Conservation (phyloP, 306 rosid species). For the Astragalus glycyphyllos region DNA sequence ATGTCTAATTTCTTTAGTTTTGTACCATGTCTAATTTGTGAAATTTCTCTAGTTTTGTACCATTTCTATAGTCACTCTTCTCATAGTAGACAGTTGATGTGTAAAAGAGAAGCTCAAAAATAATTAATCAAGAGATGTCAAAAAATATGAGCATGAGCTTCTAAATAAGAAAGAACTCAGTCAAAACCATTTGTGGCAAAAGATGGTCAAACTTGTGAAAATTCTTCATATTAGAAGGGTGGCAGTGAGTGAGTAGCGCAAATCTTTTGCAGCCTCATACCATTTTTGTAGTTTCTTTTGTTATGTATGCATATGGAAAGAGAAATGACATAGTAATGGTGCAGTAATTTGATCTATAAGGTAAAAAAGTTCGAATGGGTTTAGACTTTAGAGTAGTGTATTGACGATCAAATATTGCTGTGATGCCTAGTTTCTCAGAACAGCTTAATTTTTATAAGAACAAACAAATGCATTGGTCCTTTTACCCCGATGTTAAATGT, state of each 20-base stretch:
- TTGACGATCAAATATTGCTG: background rate
- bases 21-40: too few relatives aligned
- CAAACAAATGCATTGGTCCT: constrained; percentile 37
- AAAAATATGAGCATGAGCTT: too few relatives aligned
- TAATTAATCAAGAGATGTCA: too few relatives aligned
- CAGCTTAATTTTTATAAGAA: constrained; percentile 4
- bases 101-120: too few relatives aligned
- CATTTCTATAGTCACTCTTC: too few relatives aligned
- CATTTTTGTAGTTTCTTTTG: constrained; percentile 37
- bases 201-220: constrained; percentile 7
- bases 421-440: constrained; percentile 30
- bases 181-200: constrained; percentile 2
- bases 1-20: too few relatives aligned
- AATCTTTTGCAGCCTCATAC: constrained; percentile 9
- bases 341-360: constrained; percentile 16
- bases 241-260: background rate
- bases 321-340: background rate
- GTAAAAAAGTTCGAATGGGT: too few relatives aligned
- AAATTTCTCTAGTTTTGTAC: too few relatives aligned
- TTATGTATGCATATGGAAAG: constrained; percentile 36
- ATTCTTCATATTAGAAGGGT: background rate
- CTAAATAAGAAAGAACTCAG: too few relatives aligned
- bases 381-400: too few relatives aligned
- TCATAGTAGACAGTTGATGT: too few relatives aligned
- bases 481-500: constrained; percentile 23